phyloP scores from a whole-genome alignment of 1,139 yeast species.

The Saccharomyces hybrid region DNA sequence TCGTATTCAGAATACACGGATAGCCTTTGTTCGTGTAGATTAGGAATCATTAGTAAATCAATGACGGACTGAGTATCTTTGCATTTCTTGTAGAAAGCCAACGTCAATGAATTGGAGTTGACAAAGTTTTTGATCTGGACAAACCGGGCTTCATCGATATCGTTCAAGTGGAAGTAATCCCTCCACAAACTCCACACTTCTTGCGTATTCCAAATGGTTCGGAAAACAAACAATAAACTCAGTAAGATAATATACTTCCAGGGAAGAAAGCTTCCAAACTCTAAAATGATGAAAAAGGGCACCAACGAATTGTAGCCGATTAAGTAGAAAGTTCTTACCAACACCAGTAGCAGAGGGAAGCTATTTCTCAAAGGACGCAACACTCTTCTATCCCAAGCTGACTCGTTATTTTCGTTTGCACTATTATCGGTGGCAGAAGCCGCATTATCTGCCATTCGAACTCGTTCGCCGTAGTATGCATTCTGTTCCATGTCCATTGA shows the following conservation, averaged over 20 bases:
- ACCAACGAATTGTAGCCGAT: constrained; percentile 19
- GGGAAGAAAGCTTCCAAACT: constrained; percentile 18
- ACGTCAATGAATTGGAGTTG: constrained; percentile 2
- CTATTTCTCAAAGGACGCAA: neutral
- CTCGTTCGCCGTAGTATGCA: neutral
- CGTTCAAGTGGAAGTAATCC: constrained; percentile 16
- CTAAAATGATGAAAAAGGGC: constrained; percentile 17
- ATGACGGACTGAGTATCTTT: constrained; percentile 2
- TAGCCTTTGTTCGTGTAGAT: constrained; percentile 1
- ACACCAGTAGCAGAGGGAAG: neutral
- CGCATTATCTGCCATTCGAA: neutral
- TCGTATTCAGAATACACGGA: neutral
- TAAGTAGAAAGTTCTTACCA: constrained; percentile 17
- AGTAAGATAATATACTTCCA: constrained; percentile 13
- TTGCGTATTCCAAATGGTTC: constrained; percentile 18
- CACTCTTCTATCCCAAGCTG: neutral
- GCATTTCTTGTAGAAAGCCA: constrained; percentile 4
- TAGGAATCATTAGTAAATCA: constrained; percentile 4
- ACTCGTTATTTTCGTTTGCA: neutral
- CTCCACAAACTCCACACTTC: constrained; percentile 26
- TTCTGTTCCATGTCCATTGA: neutral
- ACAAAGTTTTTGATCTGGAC: constrained; percentile 12
- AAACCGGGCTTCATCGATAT: constrained; percentile 12
- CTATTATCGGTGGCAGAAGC: neutral
- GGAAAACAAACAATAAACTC: constrained; percentile 12